Percentiles rank a stretch among this genome's conserved stretches.
phyloP scores from a whole-genome alignment of 768 basidiomycete species.

The Tricholomella constricta region DNA sequence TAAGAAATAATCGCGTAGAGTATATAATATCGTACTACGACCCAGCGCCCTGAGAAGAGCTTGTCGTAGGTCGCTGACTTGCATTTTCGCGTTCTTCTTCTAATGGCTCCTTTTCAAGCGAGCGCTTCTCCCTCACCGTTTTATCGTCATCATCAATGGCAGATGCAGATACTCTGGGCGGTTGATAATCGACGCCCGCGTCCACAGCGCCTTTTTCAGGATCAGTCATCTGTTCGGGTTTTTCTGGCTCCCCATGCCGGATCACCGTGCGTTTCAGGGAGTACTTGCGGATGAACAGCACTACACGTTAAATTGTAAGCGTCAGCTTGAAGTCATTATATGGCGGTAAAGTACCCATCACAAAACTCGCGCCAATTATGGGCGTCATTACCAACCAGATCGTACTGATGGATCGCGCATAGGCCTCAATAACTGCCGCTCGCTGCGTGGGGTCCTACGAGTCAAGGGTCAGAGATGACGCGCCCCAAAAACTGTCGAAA shows the following conservation, averaged over 20 bases:
- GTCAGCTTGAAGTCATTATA: neutral
- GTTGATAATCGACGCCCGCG: constrained; percentile 6
- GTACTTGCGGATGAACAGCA: constrained; percentile 60
- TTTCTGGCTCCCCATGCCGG: constrained; percentile 37
- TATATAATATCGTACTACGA: neutral
- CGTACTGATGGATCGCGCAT: constrained; percentile 57
- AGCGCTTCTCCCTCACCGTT: constrained; percentile 17
- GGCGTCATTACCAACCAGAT: constrained; percentile 72
- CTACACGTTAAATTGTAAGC: constrained; percentile 28
- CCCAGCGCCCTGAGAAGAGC: constrained; percentile 19
- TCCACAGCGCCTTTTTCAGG: constrained; percentile 18
- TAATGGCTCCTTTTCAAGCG: constrained; percentile 17
- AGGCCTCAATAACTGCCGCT: constrained; percentile 57
- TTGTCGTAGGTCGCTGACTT: constrained; percentile 23
- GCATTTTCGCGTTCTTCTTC: constrained; percentile 15
- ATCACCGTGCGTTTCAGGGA: constrained; percentile 55
- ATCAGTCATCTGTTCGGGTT: constrained; percentile 20
- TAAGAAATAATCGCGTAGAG: neutral
- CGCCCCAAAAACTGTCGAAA: neutral
- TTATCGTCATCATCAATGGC: constrained; percentile 28
- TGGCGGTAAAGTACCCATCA: constrained; percentile 43
- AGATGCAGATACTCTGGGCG: constrained; percentile 6
- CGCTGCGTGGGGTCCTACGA: constrained; percentile 52
- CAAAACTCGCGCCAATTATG: constrained; percentile 51
- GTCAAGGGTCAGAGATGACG: neutral